phyloP scores from a whole-genome alignment of 495 filamentous ascomycete genomes.

The Penicillium ochrochloron region DNA sequence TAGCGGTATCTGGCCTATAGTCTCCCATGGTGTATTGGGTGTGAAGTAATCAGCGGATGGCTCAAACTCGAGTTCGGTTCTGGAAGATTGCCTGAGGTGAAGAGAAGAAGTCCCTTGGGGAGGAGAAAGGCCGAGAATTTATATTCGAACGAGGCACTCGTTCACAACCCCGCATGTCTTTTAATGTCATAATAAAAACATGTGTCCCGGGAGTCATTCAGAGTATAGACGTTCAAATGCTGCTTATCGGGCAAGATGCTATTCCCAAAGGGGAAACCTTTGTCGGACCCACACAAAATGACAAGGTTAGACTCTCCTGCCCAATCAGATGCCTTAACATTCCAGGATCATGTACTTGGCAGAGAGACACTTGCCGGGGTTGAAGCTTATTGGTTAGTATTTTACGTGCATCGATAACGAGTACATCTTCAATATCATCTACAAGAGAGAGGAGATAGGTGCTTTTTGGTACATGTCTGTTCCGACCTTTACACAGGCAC shows the following conservation, averaged over 20 bases:
- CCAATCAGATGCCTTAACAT: slow-evolving; percentile 3
- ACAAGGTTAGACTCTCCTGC: background rate
- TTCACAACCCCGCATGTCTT: too few species aligned
- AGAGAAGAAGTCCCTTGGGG: background rate
- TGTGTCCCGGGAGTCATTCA: background rate
- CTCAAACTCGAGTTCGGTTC: background rate
- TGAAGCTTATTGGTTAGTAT: background rate
- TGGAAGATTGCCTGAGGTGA: background rate
- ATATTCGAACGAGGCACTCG: background rate
- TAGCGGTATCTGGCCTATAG: slow-evolving; percentile 22
- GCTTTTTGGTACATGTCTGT: too few species aligned
- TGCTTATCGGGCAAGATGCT: slow-evolving; percentile 21
- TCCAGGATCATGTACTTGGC: background rate
- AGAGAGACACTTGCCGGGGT: background rate
- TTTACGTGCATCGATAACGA: too few species aligned
- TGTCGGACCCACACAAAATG: slow-evolving; percentile 35
- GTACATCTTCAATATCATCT: too few species aligned
- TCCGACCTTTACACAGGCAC: too few species aligned
- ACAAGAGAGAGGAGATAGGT: too few species aligned
- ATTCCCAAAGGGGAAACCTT: slow-evolving; percentile 36
- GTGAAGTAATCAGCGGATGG: background rate
- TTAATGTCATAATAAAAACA: background rate
- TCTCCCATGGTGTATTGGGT: slow-evolving; percentile 29
- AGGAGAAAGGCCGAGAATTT: background rate
- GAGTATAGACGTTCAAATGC: background rate